Evolutionary conservation across 257 asterid species (phyloP).

Genomic region (Nicotiana otophora): DNA sequence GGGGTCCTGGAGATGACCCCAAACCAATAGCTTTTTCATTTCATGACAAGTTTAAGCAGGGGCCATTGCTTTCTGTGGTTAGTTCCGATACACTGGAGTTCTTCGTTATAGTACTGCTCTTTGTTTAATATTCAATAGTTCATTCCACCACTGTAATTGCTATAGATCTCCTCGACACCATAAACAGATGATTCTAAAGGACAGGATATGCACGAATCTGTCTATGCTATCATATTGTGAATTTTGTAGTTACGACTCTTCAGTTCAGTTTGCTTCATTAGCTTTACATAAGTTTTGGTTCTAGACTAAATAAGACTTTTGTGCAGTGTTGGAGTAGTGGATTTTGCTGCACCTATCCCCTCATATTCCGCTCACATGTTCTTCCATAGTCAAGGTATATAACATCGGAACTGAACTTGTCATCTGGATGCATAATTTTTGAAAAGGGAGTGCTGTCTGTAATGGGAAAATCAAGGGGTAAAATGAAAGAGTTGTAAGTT

Average conservation of each 20-base stretch:
- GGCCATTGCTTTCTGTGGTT: conserved; percentile 98
- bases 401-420: not conserved
- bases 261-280: not conserved
- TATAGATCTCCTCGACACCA: not conserved
- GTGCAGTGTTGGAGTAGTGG: conserved; percentile 97
- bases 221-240: too few relatives aligned
- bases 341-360: conserved; percentile 94
- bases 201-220: too few relatives aligned
- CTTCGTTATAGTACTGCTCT: not conserved
- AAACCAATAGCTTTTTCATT: conserved; percentile 83
- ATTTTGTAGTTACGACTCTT: too few relatives aligned
- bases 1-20: conserved; percentile 95
- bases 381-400: conserved; percentile 44
- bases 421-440: not conserved
- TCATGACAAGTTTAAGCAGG: conserved; percentile 82
- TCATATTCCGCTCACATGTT: conserved; percentile 54
- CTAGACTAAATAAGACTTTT: conserved; percentile 14
- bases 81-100: conserved; percentile 21
- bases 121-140: not conserved
- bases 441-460: not conserved
- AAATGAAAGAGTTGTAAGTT: too few relatives aligned
- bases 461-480: too few relatives aligned
- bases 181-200: not conserved
- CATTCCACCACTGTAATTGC: not conserved
- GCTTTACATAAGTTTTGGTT: not conserved